Base-by-base conservation (phyloP, 2,329 filamentous ascomycete species). In the Gremmenia infestans region DNA sequence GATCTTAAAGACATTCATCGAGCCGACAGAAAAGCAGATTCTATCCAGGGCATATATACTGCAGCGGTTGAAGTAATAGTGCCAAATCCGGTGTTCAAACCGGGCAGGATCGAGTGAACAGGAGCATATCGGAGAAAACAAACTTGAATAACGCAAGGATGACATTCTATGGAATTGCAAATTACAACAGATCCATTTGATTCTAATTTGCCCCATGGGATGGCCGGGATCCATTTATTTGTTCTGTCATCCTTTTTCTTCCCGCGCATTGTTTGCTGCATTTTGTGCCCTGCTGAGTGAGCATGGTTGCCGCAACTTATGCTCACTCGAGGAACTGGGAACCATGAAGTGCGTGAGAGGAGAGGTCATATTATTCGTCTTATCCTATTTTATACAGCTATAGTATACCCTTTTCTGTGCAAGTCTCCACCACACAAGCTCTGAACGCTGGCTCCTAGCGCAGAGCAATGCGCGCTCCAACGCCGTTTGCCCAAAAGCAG, bases 301-400 rank as follows among this genome's bases (percentile, higher is more conserved):
- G 43, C 49, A 32, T 45, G 36, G n/a, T 48, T 48, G 9, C n/a
- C 17, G 43, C 25, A n/a, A 47, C 37, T 36, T 23, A 39, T 46
- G 23, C 22, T 46, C 48, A 56, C 39, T 39, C 17, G 19, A 46
- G 37, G 47, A 43, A 37, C 43, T 28, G 53, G 6, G 45, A 43
- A n/a, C 9, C 17, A 19, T 22, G 23, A 7, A 46, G 45, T 59
- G 66, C 60, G 68, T 77, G 80, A 82, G 80, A 74, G 79, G 79
- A 76, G 80, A 82, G 76, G 73, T 78, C 72, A 72, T 73, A 80
- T 81, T 81, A 79, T 74, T 69, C 70, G 71, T 72, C 74, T 72
- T 77, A 76, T 70, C 69, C 71, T 72, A 70, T 72, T 71, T 68
- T 73, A 62, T 68, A 70, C 65, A 69, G 60, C 63, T 61, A 63